phyloP scores from a whole-genome alignment of 768 basidiomycete species.

The Fomitopsis pulvina region DNA sequence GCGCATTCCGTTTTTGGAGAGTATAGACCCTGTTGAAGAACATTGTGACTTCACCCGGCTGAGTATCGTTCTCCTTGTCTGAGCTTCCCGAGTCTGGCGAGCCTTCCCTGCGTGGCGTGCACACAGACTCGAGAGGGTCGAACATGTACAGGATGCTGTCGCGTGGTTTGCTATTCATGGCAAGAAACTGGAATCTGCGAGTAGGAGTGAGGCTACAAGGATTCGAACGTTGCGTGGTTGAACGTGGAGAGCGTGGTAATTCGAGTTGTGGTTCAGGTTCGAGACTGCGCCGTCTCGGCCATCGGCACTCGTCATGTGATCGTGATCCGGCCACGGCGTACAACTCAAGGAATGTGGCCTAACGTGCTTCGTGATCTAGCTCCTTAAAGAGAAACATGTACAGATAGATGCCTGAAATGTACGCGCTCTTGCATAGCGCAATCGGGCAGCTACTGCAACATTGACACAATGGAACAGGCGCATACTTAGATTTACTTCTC shows the following conservation, averaged over 20 bases:
- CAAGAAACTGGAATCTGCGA: not conserved
- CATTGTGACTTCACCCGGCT: slow-evolving; percentile 20
- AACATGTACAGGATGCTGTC: slow-evolving; percentile 27
- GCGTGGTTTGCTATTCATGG: slow-evolving; percentile 16
- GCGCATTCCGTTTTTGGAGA: slow-evolving; percentile 7
- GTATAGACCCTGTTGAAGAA: slow-evolving; percentile 27
- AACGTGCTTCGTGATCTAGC: too few species aligned
- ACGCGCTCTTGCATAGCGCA: too few species aligned
- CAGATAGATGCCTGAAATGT: too few species aligned
- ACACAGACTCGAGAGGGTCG: slow-evolving; percentile 22
- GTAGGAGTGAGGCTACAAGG: not conserved
- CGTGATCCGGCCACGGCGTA: not conserved
- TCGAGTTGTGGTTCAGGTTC: not conserved
- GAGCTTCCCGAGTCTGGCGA: slow-evolving; percentile 24
- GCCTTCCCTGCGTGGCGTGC: slow-evolving; percentile 22
- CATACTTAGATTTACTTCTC: too few species aligned
- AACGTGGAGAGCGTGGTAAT: slow-evolving; percentile 6
- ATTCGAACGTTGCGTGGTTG: slow-evolving; percentile 1
- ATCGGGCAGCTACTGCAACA: too few species aligned
- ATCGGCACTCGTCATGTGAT: not conserved
- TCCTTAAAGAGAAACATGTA: too few species aligned
- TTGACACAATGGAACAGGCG: too few species aligned
- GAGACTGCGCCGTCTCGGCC: not conserved
- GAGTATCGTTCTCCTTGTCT: slow-evolving; percentile 28
- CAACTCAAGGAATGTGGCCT: too few species aligned